Conservation (phyloP, 305 asterid genomes). For the Fraxinus velutina region DNA sequence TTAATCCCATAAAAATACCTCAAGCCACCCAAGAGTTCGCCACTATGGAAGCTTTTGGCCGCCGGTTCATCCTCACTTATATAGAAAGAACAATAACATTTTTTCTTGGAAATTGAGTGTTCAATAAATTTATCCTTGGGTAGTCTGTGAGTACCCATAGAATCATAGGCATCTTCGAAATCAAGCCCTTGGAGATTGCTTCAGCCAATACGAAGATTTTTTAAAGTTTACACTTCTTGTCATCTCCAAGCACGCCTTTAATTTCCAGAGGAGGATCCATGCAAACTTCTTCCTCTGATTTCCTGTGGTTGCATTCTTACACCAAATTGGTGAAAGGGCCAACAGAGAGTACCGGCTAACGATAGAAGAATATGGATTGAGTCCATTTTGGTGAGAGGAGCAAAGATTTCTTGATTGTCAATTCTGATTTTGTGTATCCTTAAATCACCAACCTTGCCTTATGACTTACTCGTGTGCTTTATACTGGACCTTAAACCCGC, state of each 20-base stretch:
- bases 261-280: background rate
- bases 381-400: background rate
- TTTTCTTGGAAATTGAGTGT: background rate
- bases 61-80: background rate
- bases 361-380: background rate
- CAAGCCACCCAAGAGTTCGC: background rate
- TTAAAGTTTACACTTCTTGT: background rate
- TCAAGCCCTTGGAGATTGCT: background rate
- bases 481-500: background rate
- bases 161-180: background rate
- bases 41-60: background rate
- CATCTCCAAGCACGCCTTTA: background rate
- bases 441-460: background rate
- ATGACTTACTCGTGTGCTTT: background rate
- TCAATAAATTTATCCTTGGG: background rate
- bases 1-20: background rate
- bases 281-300: background rate
- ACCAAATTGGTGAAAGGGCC: background rate
- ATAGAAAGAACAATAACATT: background rate
- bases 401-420: background rate
- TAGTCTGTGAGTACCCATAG: background rate
- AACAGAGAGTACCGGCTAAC: background rate
- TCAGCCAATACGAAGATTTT: background rate
- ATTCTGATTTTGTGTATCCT: background rate
- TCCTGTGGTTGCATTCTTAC: background rate